Conservation (phyloP, 805 yeast genomes). For the Saturnispora diversa region DNA sequence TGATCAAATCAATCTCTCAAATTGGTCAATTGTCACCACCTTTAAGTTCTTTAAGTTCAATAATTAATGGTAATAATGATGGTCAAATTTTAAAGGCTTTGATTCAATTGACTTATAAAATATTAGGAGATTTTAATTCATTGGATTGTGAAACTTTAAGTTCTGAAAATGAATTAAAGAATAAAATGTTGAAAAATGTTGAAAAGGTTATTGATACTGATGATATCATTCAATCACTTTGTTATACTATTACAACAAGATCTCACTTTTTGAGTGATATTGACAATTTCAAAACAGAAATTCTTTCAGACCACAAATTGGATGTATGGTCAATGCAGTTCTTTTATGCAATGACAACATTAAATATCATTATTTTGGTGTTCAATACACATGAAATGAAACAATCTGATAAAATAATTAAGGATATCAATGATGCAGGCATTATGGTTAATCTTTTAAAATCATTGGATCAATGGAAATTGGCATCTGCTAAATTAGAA, state of each 20-base stretch:
- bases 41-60: neutral
- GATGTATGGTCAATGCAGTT: slow-evolving; percentile 23
- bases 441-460: slow-evolving; percentile 39
- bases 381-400: slow-evolving; percentile 12
- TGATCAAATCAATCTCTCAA: slow-evolving; percentile 16
- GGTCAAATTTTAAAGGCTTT: slow-evolving; percentile 8
- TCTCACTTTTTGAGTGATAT: slow-evolving; percentile 18
- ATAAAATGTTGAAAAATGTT: slow-evolving; percentile 21
- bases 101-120: slow-evolving; percentile 9
- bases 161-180: slow-evolving; percentile 11
- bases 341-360: slow-evolving; percentile 25
- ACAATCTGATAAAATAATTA: slow-evolving; percentile 10
- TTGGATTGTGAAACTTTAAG: slow-evolving; percentile 15
- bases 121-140: slow-evolving; percentile 13
- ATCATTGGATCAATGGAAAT: slow-evolving; percentile 61
- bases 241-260: slow-evolving; percentile 9
- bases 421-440: slow-evolving; percentile 23
- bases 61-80: neutral
- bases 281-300: slow-evolving; percentile 14
- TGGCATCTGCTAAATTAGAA: slow-evolving; percentile 31
- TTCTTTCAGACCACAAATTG: slow-evolving; percentile 8
- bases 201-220: slow-evolving; percentile 16
- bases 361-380: slow-evolving; percentile 19
- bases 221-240: slow-evolving; percentile 13
- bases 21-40: slow-evolving; percentile 3